Conservation (phyloP, 805 yeast genomes). For the Yarrowia phangngaensis region DNA sequence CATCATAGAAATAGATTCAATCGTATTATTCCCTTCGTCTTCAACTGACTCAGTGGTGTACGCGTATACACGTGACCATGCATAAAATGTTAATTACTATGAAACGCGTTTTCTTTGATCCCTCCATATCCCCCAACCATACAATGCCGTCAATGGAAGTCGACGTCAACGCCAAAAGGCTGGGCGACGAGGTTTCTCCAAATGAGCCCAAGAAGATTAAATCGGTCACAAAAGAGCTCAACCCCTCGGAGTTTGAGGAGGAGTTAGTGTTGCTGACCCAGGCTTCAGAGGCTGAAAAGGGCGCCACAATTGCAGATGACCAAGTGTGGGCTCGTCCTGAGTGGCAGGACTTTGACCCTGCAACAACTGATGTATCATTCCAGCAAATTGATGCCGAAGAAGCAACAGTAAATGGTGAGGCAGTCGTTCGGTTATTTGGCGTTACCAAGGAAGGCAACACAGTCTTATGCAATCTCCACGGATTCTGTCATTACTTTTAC, state of each 20-base stretch:
- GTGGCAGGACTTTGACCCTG: conserved; percentile 49
- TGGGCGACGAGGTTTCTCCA: conserved; percentile 4
- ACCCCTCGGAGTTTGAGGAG: conserved; percentile 51
- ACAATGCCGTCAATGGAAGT: conserved; percentile 17
- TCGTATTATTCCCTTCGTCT: too few relatives aligned
- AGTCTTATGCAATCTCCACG: conserved; percentile 82
- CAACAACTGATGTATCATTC: conserved; percentile 55
- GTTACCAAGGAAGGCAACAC: conserved; percentile 82
- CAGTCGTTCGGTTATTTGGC: conserved; percentile 78
- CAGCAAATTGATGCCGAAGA: conserved; percentile 97
- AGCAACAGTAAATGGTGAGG: conserved; percentile 54
- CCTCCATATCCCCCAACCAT: not conserved
- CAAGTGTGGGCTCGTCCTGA: conserved; percentile 55
- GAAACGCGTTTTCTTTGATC: conserved; percentile 1
- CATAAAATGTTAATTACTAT: conserved; percentile 1
- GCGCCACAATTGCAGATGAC: conserved; percentile 32
- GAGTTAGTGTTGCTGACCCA: conserved; percentile 48
- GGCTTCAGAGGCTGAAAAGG: conserved; percentile 36
- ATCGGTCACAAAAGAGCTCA: conserved; percentile 5
- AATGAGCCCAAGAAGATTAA: conserved; percentile 12
- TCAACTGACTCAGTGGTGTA: not conserved
- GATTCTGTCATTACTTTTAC: conserved; percentile 84
- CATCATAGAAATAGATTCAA: too few relatives aligned
- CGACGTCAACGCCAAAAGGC: conserved; percentile 15
- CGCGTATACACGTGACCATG: too few relatives aligned